phyloP scores from a whole-genome alignment of 768 basidiomycete species.

The Mycena polygramma region DNA sequence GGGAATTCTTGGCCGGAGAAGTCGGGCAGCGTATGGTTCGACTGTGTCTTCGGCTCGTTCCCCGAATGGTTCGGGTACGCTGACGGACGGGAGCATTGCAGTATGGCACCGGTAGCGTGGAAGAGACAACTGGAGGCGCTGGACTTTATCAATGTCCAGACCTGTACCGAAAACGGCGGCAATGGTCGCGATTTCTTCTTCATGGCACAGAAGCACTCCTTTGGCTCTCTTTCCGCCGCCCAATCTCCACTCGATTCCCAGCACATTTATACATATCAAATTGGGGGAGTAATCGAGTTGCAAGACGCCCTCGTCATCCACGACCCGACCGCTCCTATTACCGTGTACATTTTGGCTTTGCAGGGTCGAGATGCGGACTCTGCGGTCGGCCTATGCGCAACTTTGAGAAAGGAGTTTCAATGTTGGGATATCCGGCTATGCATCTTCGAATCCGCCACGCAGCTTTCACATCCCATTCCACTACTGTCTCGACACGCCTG shows the following conservation, averaged over 20 bases:
- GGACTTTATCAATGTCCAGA: constrained; percentile 6
- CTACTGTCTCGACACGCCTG: constrained; percentile 7
- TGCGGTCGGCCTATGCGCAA: constrained; percentile 22
- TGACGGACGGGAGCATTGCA: constrained; percentile 10
- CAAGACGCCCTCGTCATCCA: constrained; percentile 8
- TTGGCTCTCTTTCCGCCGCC: neutral
- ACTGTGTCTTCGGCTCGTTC: constrained; percentile 23
- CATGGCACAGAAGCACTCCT: constrained; percentile 10
- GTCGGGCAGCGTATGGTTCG: constrained; percentile 14
- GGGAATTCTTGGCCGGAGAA: constrained; percentile 4
- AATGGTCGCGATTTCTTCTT: constrained; percentile 21
- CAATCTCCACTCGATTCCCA: constrained; percentile 1
- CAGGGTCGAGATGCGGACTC: constrained; percentile 28
- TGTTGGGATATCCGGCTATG: constrained; percentile 18
- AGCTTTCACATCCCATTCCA: constrained; percentile 15
- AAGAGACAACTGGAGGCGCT: neutral
- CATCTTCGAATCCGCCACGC: constrained; percentile 16
- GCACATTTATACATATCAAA: constrained; percentile 13
- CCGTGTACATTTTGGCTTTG: constrained; percentile 19
- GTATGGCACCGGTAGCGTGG: constrained; percentile 2
- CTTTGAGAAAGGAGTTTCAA: constrained; percentile 11
- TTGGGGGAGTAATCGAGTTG: constrained; percentile 19
- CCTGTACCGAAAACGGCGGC: neutral
- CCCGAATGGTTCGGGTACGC: constrained; percentile 18
- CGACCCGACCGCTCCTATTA: constrained; percentile 1